Base-by-base conservation (phyloP, 495 filamentous ascomycete species). In the Clohesyomyces aquaticus region DNA sequence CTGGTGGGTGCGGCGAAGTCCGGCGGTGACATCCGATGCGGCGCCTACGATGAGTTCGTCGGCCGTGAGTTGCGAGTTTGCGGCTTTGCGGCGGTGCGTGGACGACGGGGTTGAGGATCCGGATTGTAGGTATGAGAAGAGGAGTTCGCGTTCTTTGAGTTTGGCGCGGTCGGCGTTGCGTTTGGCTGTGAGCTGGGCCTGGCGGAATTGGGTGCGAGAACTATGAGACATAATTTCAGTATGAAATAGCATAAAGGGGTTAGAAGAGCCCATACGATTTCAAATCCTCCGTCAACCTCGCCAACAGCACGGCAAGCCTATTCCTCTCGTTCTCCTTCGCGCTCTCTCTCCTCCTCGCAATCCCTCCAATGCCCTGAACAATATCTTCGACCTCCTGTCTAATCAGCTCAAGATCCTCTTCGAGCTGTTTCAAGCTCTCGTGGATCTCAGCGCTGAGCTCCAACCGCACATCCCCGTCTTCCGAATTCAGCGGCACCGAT, bases 361-460 rank as follows among this genome's bases (percentile, higher is more conserved):
- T 74, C 41, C 72, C 78, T 22, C 80, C 81, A 0, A 77, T 53
- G 1, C 73, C 21, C 32, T 61, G 73, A 27, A 75, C 79, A 25
- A 69, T 65, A 65, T 89, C 90, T 56, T 86, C 84, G 45, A 92
- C 84, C 55, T 96, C 91, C 63, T 91, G 89, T 23, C 81, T 81
- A 55, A 98, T 67, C 12, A 94, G 74, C 72, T 96, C 93, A 49
- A 96, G 81, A 59, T 96, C 90, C 32, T 92, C 86, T 72, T 97
- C 91, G 49, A 90, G 85, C 56, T 94, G 90, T 69, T 91, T 89
- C 49, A 98, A 77, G 54, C 82, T 80, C 66, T 90, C 83, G 68
- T 91, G 91, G 58, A 97, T 96, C 72, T 94, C 91, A 22, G 83
- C 76, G 51, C 84, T 84, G 9, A 98, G 83, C 71, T 96, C 94